phyloP scores from a whole-genome alignment of 306 rosid species.

The Prunus davidiana region DNA sequence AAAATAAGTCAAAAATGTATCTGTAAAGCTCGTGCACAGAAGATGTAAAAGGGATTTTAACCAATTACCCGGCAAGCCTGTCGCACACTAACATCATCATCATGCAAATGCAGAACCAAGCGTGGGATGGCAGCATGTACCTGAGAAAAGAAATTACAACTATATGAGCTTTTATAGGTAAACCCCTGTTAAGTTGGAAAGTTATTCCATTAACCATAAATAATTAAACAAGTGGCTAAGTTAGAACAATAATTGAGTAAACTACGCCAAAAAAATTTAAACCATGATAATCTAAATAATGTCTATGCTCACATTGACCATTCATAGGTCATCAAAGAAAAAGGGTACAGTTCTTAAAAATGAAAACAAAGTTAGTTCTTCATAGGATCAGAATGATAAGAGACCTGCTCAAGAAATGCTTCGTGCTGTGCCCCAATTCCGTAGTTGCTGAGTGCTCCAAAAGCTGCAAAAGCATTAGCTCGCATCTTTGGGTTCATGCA shows the following conservation, averaged over 20 bases:
- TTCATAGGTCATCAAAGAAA: neutral
- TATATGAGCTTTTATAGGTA: neutral
- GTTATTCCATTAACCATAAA: neutral
- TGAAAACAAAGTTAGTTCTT: neutral
- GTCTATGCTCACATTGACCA: neutral
- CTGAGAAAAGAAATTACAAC: constrained; percentile 27
- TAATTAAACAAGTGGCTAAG: neutral
- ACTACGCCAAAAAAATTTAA: neutral
- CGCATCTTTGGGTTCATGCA: constrained; percentile 73
- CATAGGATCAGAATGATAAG: constrained; percentile 11
- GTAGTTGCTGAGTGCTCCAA: constrained; percentile 77
- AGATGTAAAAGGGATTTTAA: constrained; percentile 25
- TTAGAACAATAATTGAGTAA: neutral
- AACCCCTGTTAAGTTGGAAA: neutral
- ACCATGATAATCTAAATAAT: neutral
- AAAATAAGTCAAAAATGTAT: constrained; percentile 19
- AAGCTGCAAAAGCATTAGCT: constrained; percentile 85
- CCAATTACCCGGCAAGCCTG: constrained; percentile 91
- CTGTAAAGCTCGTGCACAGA: constrained; percentile 8
- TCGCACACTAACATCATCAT: constrained; percentile 68
- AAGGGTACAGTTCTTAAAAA: neutral
- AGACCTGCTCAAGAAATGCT: constrained; percentile 91
- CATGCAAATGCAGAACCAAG: constrained; percentile 82
- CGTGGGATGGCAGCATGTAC: constrained; percentile 86
- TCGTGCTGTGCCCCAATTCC: constrained; percentile 68